phyloP scores from a whole-genome alignment of 768 basidiomycete genomes.

The Leccinum obscurum region DNA sequence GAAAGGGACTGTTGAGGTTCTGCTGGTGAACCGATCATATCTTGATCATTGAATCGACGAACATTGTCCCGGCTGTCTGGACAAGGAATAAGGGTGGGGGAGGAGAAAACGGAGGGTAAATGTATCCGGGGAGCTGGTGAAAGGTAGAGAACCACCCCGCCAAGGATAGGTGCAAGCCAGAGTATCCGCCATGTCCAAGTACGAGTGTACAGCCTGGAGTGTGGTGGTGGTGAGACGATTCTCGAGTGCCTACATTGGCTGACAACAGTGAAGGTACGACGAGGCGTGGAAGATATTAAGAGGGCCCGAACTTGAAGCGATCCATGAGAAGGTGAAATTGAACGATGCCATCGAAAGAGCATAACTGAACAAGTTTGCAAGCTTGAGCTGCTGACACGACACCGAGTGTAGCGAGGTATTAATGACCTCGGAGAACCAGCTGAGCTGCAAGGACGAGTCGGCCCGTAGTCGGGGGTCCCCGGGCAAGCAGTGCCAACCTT shows the following conservation, averaged over 20 bases:
- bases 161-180: constrained; percentile 60
- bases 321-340: constrained; percentile 29
- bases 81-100: constrained; percentile 50
- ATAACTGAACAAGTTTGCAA: constrained; percentile 33
- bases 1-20: constrained; percentile 55
- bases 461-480: too few species aligned
- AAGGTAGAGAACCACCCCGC: constrained; percentile 53
- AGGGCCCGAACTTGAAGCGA: constrained; percentile 18
- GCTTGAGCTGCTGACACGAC: constrained; percentile 31
- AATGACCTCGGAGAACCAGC: constrained; percentile 51
- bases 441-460: not conserved
- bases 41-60: constrained; percentile 24
- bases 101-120: constrained; percentile 50
- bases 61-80: constrained; percentile 12
- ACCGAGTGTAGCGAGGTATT: constrained; percentile 48
- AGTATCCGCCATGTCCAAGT: constrained; percentile 29
- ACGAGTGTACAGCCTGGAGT: constrained; percentile 27
- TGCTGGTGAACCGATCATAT: constrained; percentile 64
- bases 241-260: constrained; percentile 5
- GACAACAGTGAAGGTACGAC: constrained; percentile 27
- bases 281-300: constrained; percentile 6
- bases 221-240: constrained; percentile 13
- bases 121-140: constrained; percentile 43
- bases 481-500: too few species aligned
- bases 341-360: constrained; percentile 22